Evolutionary conservation across 1,139 yeast species (phyloP).

Genomic region (Diutina mesorugosa): DNA sequence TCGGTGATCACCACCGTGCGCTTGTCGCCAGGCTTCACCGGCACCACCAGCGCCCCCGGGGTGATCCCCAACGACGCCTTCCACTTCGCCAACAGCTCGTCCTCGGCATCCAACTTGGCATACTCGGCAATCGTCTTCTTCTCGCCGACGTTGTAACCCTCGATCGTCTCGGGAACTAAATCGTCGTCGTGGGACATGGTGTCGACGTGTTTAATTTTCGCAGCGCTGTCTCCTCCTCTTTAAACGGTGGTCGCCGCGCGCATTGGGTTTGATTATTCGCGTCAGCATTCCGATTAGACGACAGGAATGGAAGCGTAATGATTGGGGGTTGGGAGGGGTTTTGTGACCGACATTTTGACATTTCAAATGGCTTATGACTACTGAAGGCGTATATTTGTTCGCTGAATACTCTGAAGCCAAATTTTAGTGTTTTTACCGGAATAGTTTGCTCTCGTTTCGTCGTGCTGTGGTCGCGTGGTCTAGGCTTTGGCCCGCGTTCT

Average conservation of each 20-base stretch:
- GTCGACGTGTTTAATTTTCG: neutral
- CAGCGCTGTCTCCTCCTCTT: neutral
- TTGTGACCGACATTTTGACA: too few relatives aligned
- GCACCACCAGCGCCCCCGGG: slow-evolving; percentile 39
- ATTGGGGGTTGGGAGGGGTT: too few relatives aligned
- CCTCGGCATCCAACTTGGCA: slow-evolving; percentile 75
- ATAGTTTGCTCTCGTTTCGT: too few relatives aligned
- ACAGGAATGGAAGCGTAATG: neutral
- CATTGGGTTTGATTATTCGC: too few relatives aligned
- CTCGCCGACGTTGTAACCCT: slow-evolving; percentile 67
- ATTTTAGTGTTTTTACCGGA: too few relatives aligned
- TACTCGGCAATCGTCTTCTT: slow-evolving; percentile 84
- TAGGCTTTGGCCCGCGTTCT: too few relatives aligned
- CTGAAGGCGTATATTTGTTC: too few relatives aligned
- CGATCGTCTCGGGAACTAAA: slow-evolving; percentile 47
- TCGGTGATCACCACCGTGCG: slow-evolving; percentile 72
- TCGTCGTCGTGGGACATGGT: slow-evolving; percentile 35
- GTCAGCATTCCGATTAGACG: neutral
- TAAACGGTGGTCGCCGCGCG: neutral
- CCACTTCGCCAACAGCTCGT: slow-evolving; percentile 87
- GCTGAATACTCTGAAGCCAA: too few relatives aligned
- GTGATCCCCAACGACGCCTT: slow-evolving; percentile 76
- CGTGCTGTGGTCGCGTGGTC: too few relatives aligned
- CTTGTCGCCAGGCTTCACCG: slow-evolving; percentile 57
- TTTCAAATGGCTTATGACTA: too few relatives aligned